Evolutionary conservation across 2,329 filamentous ascomycete genomes (phyloP).

Genomic region (Cordyceps farinosa): DNA sequence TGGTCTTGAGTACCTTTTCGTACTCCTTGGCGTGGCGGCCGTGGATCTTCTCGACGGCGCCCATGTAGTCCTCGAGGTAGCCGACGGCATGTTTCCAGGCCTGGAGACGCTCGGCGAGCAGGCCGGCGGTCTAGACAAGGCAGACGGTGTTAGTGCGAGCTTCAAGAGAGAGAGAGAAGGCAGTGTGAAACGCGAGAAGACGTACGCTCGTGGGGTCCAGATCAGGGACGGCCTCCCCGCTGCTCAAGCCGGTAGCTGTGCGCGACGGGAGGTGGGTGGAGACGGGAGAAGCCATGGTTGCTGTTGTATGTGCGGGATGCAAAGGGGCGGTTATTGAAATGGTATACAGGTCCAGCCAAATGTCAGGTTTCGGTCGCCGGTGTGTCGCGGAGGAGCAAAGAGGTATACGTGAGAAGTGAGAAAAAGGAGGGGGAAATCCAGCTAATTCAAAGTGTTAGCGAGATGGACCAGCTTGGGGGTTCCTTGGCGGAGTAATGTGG

Average conservation of each 20-base stretch:
- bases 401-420: too few relatives aligned
- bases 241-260: conserved; percentile 45
- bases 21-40: conserved; percentile 88
- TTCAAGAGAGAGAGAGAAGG: background rate
- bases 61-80: conserved; percentile 88
- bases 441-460: background rate
- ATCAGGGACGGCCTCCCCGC: conserved; percentile 58
- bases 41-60: conserved; percentile 80
- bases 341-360: background rate
- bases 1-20: conserved; percentile 90
- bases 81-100: conserved; percentile 95
- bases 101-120: conserved; percentile 82
- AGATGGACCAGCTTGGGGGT: background rate
- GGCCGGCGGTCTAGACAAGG: conserved; percentile 61
- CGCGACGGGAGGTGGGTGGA: conserved; percentile 40
- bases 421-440: background rate
- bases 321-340: background rate
- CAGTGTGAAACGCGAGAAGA: conserved; percentile 16
- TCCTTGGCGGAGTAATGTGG: background rate
- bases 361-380: background rate
- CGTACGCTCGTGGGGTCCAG: conserved; percentile 56
- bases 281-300: conserved; percentile 14
- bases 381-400: background rate
- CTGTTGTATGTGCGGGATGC: background rate
- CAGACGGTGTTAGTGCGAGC: background rate